Evolutionary conservation across 768 basidiomycete species (phyloP), one percentile per base, ranked within the genome.

Genomic region (Trametes cinnabarina): DNA sequence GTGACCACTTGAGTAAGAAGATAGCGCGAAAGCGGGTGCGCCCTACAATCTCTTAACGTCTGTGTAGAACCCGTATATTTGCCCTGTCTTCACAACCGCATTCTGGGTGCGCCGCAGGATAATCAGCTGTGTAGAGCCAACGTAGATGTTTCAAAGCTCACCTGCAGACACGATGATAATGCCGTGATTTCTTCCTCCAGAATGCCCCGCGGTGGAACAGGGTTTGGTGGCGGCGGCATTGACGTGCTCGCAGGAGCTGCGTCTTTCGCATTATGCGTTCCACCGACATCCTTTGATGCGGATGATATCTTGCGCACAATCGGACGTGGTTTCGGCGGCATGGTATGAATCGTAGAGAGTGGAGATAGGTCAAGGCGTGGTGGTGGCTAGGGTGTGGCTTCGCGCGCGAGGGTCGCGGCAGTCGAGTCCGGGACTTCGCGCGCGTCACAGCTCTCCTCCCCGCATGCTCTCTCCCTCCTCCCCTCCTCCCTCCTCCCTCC

Each of bases 31-130:
- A 1, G 0, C n/a, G n/a, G 37, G 73, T 87, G 73, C 23, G 34
- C 72, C 85, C 61, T 66, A 90, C 90, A 90, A 75, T 73, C 77
- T 82, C 60, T 76, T 79, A 42, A 83, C 74, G 60, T 90, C 86
- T 0, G 81, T 76, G 65, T 88, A 85, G 66, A 88, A 91, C 8
- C 77, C 74, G 63, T 88, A 87, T 15, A 92, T 77, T 65, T 90
- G 83, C 5, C 82, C 88, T 2, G 87, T 85, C 69, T 84, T 88
- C 4, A 89, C 73, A 6, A 84, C 79, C n/a, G 84, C 82, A 63
- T 82, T 83, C 87, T 79, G 52, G 19, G 2, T 15, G 17, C 11
- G 5, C 37, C 1, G 14, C 0, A n/a, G 5, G 11, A 34, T 1
- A 39, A 15, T 39, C 14, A 39, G 37, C 34, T 7, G 7, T 14